These are phyloP conservation scores for Chloris gayana DNA, from an alignment of 176 grass and related monocot genomes.

Conservation along the genomic window DNA sequence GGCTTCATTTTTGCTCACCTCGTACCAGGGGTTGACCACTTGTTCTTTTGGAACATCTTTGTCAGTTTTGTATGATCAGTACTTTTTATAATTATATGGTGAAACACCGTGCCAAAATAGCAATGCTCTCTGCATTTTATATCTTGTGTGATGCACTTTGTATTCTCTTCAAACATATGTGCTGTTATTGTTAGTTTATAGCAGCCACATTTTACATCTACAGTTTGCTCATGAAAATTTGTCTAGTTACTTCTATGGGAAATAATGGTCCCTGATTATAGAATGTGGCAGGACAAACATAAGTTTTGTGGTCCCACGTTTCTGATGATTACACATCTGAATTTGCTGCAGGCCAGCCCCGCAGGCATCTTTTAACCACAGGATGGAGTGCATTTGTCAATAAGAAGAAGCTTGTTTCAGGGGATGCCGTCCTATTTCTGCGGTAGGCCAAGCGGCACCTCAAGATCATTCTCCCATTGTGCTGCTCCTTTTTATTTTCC, in stretches of 20 bases:
- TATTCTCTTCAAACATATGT: not conserved
- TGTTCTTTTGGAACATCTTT: slow-evolving; percentile 2
- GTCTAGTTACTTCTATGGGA: not conserved
- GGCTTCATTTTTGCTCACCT: not conserved
- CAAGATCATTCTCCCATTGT: not conserved
- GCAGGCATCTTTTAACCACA: slow-evolving; percentile 93
- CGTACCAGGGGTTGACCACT: not conserved
- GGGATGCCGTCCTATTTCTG: slow-evolving; percentile 87
- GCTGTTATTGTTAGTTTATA: not conserved
- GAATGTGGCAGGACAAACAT: slow-evolving; percentile 18
- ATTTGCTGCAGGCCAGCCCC: slow-evolving; percentile 82
- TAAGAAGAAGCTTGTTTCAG: slow-evolving; percentile 93
- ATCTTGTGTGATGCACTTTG: not conserved
- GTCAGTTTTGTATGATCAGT: not conserved
- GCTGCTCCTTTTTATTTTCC: not conserved
- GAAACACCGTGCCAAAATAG: not conserved
- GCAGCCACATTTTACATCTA: slow-evolving; percentile 13
- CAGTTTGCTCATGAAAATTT: not conserved
- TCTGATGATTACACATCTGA: slow-evolving; percentile 52
- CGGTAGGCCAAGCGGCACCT: slow-evolving; percentile 48
- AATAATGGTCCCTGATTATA: slow-evolving; percentile 19
- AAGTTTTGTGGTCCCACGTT: slow-evolving; percentile 30
- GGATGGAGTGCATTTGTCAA: slow-evolving; percentile 99
- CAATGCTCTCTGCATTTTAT: slow-evolving; percentile 20
- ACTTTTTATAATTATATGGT: not conserved